These are phyloP conservation scores for Takashimella koratensis DNA, from an alignment of 1,284 basidiomycete species.

Conservation along the genomic window DNA sequence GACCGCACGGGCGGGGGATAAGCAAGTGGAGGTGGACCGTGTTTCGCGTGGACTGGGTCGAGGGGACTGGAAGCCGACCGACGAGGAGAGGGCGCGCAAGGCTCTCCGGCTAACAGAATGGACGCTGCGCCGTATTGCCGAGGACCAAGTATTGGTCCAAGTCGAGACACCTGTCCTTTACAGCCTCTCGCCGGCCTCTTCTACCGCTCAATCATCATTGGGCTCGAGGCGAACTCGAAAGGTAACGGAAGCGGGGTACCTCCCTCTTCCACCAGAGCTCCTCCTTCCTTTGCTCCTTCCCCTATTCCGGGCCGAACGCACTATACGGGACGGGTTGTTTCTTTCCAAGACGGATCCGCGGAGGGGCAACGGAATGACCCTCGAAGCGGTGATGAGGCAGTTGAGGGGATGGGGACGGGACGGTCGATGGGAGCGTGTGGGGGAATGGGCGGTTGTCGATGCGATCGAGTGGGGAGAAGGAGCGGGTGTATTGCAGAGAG, in stretches of 20 bases:
- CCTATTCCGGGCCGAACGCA: slow-evolving; percentile 17
- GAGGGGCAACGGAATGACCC: slow-evolving; percentile 20
- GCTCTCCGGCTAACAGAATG: slow-evolving; percentile 22
- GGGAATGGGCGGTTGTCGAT: slow-evolving; percentile 31
- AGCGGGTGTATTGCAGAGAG: slow-evolving; percentile 15
- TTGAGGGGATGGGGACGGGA: slow-evolving; percentile 34
- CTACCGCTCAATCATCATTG: background rate
- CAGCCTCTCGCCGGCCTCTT: background rate
- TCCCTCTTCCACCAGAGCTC: slow-evolving; percentile 32
- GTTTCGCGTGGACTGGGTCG: background rate
- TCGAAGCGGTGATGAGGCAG: slow-evolving; percentile 15
- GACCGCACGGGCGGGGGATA: slow-evolving; percentile 7
- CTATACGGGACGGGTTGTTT: slow-evolving; percentile 10
- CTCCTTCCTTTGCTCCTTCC: slow-evolving; percentile 30
- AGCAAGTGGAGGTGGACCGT: slow-evolving; percentile 14
- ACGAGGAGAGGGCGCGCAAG: slow-evolving; percentile 15
- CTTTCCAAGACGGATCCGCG: slow-evolving; percentile 18
- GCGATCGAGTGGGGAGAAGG: slow-evolving; percentile 28
- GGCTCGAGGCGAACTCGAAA: background rate
- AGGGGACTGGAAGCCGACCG: slow-evolving; percentile 6
- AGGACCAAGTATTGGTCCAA: slow-evolving; percentile 33
- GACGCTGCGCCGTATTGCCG: slow-evolving; percentile 24
- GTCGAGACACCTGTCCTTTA: slow-evolving; percentile 2
- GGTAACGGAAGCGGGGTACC: slow-evolving; percentile 20
- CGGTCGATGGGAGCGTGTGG: slow-evolving; percentile 41